Base-by-base conservation (phyloP, 2,329 filamentous ascomycete genomes). In the Sporothrix brunneoviolacea region DNA sequence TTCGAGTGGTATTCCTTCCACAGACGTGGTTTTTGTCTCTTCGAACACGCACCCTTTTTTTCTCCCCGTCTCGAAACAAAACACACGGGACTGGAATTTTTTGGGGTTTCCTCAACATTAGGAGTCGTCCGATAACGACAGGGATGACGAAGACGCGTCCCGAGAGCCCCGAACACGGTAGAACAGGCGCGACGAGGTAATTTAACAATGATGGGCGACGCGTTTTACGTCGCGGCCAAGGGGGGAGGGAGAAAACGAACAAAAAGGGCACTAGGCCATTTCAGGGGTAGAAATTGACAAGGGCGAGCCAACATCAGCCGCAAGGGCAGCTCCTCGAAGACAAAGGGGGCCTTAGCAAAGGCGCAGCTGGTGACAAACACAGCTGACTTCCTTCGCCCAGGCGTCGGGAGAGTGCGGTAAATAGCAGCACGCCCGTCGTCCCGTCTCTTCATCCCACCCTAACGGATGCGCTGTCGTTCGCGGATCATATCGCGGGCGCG, bases 11-110 rank as follows among this genome's bases (percentile, higher is more conserved):
- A n/a, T n/a, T n/a, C n/a, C n/a, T n/a, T n/a, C n/a, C n/a, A n/a
- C n/a, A n/a, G n/a, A n/a, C n/a, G n/a, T n/a, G n/a, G n/a, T n/a
- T n/a, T n/a, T n/a, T n/a, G n/a, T n/a, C n/a, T n/a, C n/a, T n/a
- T n/a, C n/a, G n/a, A n/a, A n/a, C n/a, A n/a, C n/a, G n/a, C n/a
- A n/a, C n/a, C n/a, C n/a, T n/a, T n/a, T n/a, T n/a, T n/a, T n/a
- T n/a, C n/a, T n/a, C n/a, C n/a, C n/a, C n/a, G n/a, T n/a, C n/a
- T 43, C 32, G 21, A 45, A 36, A 45, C 30, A 36, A 43, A 45
- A 21, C 30, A 36, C 19, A 16, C 32, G 28, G 30, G 32, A 13
- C 42, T 28, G 30, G 32, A n/a, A n/a, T n/a, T 32, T 24, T 18
- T 36, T 45, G 32, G 32, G 30, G 24, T 19, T 36, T 36, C 19